Percentiles rank a stretch among this genome's conserved stretches.
These are phyloP conservation scores for Candida glucosophila DNA, from an alignment of 1,139 yeast species.

Conservation along the genomic window DNA sequence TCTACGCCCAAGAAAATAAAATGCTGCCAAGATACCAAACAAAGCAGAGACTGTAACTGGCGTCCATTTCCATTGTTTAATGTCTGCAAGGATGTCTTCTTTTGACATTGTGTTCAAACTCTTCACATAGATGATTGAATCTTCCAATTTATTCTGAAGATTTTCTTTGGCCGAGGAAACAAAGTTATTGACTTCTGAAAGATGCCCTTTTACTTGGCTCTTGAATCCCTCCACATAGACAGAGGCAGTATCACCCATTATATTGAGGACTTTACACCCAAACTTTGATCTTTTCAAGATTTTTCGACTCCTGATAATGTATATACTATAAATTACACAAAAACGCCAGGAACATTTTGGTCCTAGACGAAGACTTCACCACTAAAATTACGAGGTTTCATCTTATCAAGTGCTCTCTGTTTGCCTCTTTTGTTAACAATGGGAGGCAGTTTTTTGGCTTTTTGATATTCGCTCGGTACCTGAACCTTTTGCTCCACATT, in stretches of 20 bases:
- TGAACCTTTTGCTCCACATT: background rate
- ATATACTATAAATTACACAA: no score
- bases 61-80: conserved; percentile 20
- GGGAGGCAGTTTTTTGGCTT: conserved; percentile 15
- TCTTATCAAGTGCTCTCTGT: conserved; percentile 1
- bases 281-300: no score
- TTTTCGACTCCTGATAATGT: no score
- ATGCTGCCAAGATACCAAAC: conserved; percentile 12
- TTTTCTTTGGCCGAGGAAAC: conserved; percentile 6
- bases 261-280: no score
- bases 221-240: no score
- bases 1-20: conserved; percentile 5
- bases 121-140: no score
- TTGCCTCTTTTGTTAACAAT: conserved; percentile 17
- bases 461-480: conserved; percentile 1
- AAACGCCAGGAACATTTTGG: no score
- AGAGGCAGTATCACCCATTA: no score
- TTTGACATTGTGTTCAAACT: conserved; percentile 4
- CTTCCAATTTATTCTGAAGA: conserved; percentile 3
- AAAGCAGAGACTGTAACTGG: conserved; percentile 29
- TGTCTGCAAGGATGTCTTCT: conserved; percentile 22
- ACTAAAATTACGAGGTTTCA: conserved; percentile 1
- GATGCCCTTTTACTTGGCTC: background rate
- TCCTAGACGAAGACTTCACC: conserved; percentile 1
- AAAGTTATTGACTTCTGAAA: conserved; percentile 1